A percentile compares a stretch with the other conserved stretches of the same genome.
Evolutionary conservation across 352 stramenopile species (phyloP).

Genomic region (Plasmopara viticola): DNA sequence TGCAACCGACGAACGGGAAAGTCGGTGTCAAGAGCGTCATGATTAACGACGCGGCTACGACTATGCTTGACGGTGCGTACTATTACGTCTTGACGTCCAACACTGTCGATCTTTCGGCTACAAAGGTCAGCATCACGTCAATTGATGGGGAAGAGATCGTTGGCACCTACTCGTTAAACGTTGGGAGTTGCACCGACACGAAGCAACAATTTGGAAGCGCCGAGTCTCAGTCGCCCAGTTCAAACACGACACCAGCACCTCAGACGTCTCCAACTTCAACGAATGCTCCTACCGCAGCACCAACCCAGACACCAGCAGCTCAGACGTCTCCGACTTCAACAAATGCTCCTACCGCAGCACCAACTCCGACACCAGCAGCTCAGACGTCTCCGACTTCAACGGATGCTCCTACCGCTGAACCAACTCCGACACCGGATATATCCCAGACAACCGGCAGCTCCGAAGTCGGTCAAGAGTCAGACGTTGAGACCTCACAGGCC

Average conservation of each 20-base stretch:
- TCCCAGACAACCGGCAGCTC: slow-evolving; percentile 13
- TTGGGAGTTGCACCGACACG: slow-evolving; percentile 24
- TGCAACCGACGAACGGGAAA: slow-evolving; percentile 54
- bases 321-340: too few relatives aligned
- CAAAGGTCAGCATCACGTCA: slow-evolving; percentile 49
- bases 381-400: not conserved
- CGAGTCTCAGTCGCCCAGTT: slow-evolving; percentile 11
- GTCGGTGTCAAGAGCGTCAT: slow-evolving; percentile 47
- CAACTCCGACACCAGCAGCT: too few relatives aligned
- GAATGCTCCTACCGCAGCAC: too few relatives aligned
- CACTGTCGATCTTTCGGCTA: slow-evolving; percentile 27
- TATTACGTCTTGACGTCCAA: slow-evolving; percentile 45
- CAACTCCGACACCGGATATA: not conserved
- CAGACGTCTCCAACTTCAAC: too few relatives aligned
- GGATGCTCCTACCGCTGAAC: not conserved
- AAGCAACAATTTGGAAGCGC: slow-evolving; percentile 27
- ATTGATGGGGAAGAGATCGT: slow-evolving; percentile 44
- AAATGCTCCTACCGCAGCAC: too few relatives aligned
- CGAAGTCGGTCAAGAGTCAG: slow-evolving; percentile 1
- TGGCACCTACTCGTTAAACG: slow-evolving; percentile 44
- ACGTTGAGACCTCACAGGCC: slow-evolving; percentile 4
- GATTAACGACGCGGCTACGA: slow-evolving; percentile 50
- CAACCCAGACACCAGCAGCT: too few relatives aligned
- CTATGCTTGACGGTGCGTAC: slow-evolving; percentile 60
- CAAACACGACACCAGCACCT: slow-evolving; percentile 2